Conservation (phyloP, 2,329 filamentous ascomycete genomes). For the Nakataea oryzae region DNA sequence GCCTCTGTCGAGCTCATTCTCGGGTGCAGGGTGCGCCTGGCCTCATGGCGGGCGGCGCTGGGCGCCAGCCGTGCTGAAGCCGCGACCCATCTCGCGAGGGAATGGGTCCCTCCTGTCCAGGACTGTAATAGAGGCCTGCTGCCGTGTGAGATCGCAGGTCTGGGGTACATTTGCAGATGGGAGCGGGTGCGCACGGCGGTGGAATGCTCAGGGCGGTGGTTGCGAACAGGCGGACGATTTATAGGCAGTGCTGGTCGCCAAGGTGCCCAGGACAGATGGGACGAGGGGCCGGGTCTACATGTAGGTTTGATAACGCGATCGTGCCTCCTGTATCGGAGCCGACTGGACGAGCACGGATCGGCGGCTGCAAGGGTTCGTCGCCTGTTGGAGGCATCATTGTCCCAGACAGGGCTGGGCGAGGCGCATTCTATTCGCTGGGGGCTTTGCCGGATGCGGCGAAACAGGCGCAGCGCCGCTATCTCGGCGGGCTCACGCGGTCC, state of each 20-base stretch:
- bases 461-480: background rate
- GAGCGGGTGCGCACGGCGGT: too few species aligned
- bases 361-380: too few species aligned
- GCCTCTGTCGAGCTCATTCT: constrained; percentile 6
- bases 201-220: too few species aligned
- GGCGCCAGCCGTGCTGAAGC: background rate
- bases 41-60: background rate
- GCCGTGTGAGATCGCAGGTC: background rate
- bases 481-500: too few species aligned
- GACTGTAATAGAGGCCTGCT: background rate
- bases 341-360: too few species aligned
- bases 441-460: too few species aligned
- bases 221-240: too few species aligned
- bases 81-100: background rate
- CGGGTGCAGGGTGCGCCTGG: background rate
- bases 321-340: background rate
- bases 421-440: too few species aligned
- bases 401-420: too few species aligned
- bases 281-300: background rate
- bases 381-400: background rate
- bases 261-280: background rate
- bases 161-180: background rate
- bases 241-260: too few species aligned
- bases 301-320: too few species aligned
- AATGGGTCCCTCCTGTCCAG: background rate